Evolutionary conservation across 2,329 filamentous ascomycete species (phyloP).

Genomic region (Neonectria hederae): DNA sequence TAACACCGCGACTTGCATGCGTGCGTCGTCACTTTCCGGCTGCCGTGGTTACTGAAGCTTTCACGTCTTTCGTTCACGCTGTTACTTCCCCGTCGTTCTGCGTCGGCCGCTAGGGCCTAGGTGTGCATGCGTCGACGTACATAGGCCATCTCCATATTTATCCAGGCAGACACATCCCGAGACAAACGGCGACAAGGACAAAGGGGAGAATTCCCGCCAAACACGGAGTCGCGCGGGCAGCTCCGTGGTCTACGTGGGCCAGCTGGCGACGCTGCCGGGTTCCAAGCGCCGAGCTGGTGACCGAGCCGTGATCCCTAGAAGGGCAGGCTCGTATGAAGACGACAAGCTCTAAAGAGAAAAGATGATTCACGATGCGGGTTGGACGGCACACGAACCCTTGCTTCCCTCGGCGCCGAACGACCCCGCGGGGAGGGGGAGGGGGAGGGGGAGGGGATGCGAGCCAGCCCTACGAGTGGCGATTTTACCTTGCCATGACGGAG

Average conservation of each 20-base stretch:
- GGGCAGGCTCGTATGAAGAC: background rate
- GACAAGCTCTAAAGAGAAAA: background rate
- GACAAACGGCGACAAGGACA: background rate
- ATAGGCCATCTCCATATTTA: conserved; percentile 10
- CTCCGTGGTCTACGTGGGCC: conserved; percentile 11
- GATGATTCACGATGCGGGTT: background rate
- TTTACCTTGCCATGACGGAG: background rate
- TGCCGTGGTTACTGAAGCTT: background rate
- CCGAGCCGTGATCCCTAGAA: background rate
- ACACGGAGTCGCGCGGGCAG: conserved; percentile 1
- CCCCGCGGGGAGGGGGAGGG: conserved; percentile 1
- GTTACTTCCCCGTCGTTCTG: conserved; percentile 9
- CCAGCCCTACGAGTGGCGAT: conserved; percentile 21
- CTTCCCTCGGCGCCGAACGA: background rate
- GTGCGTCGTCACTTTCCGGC: conserved; percentile 10
- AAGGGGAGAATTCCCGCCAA: background rate
- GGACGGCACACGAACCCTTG: conserved; percentile 6
- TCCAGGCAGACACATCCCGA: conserved; percentile 22
- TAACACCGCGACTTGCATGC: conserved; percentile 6
- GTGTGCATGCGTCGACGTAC: conserved; percentile 3
- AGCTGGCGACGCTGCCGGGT: background rate
- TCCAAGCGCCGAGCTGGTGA: conserved; percentile 1
- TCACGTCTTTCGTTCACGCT: conserved; percentile 8
- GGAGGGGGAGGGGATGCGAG: background rate
- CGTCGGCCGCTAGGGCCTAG: background rate